Base-by-base conservation (phyloP, 345 rosid genomes). In the Citrus glauca region DNA sequence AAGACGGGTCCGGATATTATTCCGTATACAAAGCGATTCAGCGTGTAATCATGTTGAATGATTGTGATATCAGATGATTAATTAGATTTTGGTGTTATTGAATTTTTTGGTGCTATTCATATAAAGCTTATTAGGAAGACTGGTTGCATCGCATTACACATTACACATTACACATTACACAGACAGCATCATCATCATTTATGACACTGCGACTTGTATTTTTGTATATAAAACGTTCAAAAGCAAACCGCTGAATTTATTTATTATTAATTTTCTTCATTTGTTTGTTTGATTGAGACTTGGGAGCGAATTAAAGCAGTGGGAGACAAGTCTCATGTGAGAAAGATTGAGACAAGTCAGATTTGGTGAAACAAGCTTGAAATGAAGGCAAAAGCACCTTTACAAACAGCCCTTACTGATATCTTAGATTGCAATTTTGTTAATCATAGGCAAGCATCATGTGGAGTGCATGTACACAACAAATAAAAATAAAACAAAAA, bases 361-460 rank as follows among this genome's bases (percentile, higher is more conserved):
- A 35, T 24, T 53, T 48, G 35, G 40, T 48, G 69, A 62, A 37
- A 78, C 69, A 79, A 50, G 76, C 82, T 85, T 85, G 57, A n/a
- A 74, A 80, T 61, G 83, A 77, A 77, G 83, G 83, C 83, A 78
- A 78, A 72, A 72, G 72, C 66, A 72, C 40, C 57, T 77, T 84
- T 82, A 45, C 32, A 38, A 8, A 64, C 40, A 40, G 40, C 66
- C 50, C 30, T 37, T 27, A 25, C 32, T 24, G 75, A 17, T 69
- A 56, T 56, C 87, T 83, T 87, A 40, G 73, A 81, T 79, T 83
- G 81, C 80, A 87, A 87, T 83, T 69, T 74, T 64, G 42, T 74
- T 45, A 74, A 79, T 66, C 73, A 70, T 50, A 78, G 69, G 79
- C 53, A 32, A 24, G 79, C 66, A 81, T 72, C 85, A 75, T 77